Evolutionary conservation across 1,139 yeast species (phyloP), one percentile per base, ranked within the genome.

Genomic region (Saccharomyces hybrid): DNA sequence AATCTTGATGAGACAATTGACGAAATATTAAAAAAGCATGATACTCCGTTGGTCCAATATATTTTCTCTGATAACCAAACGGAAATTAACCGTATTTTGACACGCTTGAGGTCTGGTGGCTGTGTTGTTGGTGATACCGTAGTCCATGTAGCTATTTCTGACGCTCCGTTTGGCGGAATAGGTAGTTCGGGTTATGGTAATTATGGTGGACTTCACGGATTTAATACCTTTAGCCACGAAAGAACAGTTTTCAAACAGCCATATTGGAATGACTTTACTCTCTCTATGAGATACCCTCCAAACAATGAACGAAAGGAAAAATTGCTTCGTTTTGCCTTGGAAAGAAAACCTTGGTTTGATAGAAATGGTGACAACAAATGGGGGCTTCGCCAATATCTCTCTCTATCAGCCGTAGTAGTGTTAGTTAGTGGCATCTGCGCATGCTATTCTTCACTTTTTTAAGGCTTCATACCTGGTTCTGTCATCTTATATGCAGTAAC

Each of bases 101-200:
- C 74, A 5, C 66, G 75, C 16, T 74, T 89, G 26, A 79, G 95
- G 64, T 84, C 95, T 0, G 98, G 98, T 27, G 89, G 81, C 9
- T 75, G 83, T 14, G 69, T 82, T 49, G 74, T 88, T 58, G 89
- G 90, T 66, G 97, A 91, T 60, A 78, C 84, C 0, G 56, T 89
- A 54, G 61, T 88, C 65, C 96, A 90, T 58, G 90, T 81, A 48
- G 91, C 81, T 0, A 76, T 88, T 55, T 62, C 77, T n/a, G 78
- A 78, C 56, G 81, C 89, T 5, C 98, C 98, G 31, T 91, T 93
- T 72, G 98, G 98, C 46, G 99, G 99, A 42, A 73, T 90, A 56
- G 97, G 98, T 19, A 70, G 72, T 31, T 88, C 96, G 0, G 99
- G 99, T 0, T 73, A 75, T 54, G 91, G 91, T 11, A 79, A 83